A percentile compares a stretch with the other conserved stretches of the same genome.
These are phyloP conservation scores for Hexamita inflata DNA, from an alignment of 208 protist genomes.

Conservation along the genomic window DNA sequence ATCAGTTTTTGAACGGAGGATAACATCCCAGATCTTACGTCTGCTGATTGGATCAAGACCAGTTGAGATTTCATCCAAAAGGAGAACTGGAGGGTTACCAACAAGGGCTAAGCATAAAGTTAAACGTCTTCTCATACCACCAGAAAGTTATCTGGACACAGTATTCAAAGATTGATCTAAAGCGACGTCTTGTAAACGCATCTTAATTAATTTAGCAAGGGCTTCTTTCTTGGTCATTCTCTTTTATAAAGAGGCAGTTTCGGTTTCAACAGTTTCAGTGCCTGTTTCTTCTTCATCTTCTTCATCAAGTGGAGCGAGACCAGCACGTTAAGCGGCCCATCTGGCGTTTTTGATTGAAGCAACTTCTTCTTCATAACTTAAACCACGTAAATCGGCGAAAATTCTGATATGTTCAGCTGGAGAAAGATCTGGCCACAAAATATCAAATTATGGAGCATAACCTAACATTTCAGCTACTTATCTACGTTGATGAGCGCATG, in stretches of 20 bases:
- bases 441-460: slow-evolving; percentile 12
- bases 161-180: not conserved
- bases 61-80: slow-evolving; percentile 33
- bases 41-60: slow-evolving; percentile 15
- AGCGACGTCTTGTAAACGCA: not conserved
- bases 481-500: not conserved
- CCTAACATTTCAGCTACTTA: not conserved
- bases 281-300: not conserved
- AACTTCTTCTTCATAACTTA: slow-evolving; percentile 3
- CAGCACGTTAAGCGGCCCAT: not conserved
- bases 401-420: slow-evolving; percentile 21
- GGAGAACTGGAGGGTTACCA: slow-evolving; percentile 20
- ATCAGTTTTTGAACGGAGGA: not conserved
- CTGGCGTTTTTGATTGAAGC: not conserved
- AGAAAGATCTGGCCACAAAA: slow-evolving; percentile 21
- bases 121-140: slow-evolving; percentile 31
- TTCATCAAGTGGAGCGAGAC: not conserved
- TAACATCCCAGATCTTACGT: slow-evolving; percentile 19
- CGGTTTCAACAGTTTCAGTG: not conserved
- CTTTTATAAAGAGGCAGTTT: not conserved
- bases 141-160: not conserved
- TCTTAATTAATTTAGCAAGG: not conserved
- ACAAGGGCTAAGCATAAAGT: slow-evolving; percentile 14
- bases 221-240: not conserved
- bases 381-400: not conserved